Base-by-base conservation (phyloP, 2,329 filamentous ascomycete genomes). In the Ophiostoma angusticollis region DNA sequence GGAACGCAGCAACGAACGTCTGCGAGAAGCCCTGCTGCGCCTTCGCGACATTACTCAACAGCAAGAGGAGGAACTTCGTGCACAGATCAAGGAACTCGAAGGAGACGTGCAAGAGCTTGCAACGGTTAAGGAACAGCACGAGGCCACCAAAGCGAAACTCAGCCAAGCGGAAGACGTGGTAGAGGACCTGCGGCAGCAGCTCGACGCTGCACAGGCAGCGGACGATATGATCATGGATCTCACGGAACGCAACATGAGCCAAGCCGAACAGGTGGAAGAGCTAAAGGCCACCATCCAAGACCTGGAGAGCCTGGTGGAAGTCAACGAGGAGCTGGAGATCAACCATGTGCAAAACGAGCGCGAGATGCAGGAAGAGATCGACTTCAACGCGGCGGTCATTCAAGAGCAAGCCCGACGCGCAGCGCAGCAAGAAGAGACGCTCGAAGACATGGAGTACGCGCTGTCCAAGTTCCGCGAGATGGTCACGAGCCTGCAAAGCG, bases 161-260 rank as follows among this genome's bases (percentile, higher is more conserved):
- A 59, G 73, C 4, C 72, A 80, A 38, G 73, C 78, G 0, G 81
- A 95, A 53, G 70, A 75, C 9, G 78, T 78, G 27, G 77, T 91
- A 30, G 81, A 91, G 47, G 84, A 96, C 50, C 72, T 98, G 11
- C 79, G 84, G 36, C 82, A 93, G 55, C 91, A 95, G 58, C 72
- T 98, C 3, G 87, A 98, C 51, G 84, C 82, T 35, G 85, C 85
- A 6, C 69, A 91, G 9, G 84, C 84, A 5, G 84, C 85, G 11
- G 91, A 96, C 55, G 83, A 93, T 49, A 89, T 95, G 73, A 86
- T 96, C 44, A 87, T 94, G 57, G 82, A 93, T 46, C 70, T 98
- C 28, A 85, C 83, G 0, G 84, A 91, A 46, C 80, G 85, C 52
- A 95, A 93, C 53, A 79, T 91, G 65, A 72, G 71, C 46, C 78